Evolutionary conservation across 345 rosid genomes (phyloP), one percentile per base, ranked within the genome.

Genomic region (Raphanus raphanistrum): DNA sequence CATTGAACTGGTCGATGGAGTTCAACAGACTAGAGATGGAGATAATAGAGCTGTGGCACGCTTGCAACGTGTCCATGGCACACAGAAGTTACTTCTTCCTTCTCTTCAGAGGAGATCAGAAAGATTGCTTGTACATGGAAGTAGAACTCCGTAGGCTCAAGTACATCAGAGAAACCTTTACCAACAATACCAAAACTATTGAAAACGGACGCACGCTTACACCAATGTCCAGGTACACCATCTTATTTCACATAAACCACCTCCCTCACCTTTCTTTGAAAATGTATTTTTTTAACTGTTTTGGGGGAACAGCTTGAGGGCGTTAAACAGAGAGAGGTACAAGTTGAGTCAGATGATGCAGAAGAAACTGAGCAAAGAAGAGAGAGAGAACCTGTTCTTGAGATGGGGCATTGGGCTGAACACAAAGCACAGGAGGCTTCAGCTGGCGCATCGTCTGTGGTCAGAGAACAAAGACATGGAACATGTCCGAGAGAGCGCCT

Each of bases 71-170:
- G 32, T 84, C 96, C 48, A 77, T 92, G 87, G 88, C 87, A 62
- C 99, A 95, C 83, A 84, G 98, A 81, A 87, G 92, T 83, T 91
- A 95, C 89, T 92, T 92, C 84, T 92, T 86, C 84, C 86, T 92
- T 75, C 84, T 88, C 45, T 88, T 90, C 72, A 88, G 89, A 75
- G 98, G 98, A 54, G 94, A 91, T 80, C 89, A 87, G 15, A 77
- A 87, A 63, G 96, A 95, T 78, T 86, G 88, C 8, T 83, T 91
- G 78, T 92, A 92, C 84, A 82, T 92, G 96, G 98, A 92, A 78
- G 97, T 90, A 16, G 99, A 95, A 84, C 88, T 81, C 71, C 87
- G 91, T 73, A 85, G 97, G 75, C 77, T 95, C 64, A 68, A 85
- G 74, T 86, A 88, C 78, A 86, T 92, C 5, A 90, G 82, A 85